Evolutionary conservation across 2,329 filamentous ascomycete species (phyloP).

Genomic region (Paecilomyces sp.): DNA sequence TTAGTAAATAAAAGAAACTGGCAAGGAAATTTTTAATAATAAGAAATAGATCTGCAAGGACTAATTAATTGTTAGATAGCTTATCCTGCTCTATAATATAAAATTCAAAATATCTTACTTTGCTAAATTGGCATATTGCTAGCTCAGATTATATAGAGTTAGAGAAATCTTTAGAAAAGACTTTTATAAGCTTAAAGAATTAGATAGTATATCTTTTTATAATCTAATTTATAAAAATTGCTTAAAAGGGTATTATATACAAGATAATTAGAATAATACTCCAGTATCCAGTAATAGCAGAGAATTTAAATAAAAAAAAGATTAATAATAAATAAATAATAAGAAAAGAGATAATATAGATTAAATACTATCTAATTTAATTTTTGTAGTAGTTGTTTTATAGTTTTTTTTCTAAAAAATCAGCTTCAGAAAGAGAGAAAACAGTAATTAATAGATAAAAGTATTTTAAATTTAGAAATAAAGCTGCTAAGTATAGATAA

Average conservation of each 20-base stretch:
- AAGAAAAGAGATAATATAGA: background rate
- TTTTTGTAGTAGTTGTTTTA: background rate
- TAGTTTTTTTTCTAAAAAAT: background rate
- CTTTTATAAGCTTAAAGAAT: background rate
- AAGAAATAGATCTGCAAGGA: background rate
- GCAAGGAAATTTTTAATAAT: background rate
- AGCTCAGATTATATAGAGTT: background rate
- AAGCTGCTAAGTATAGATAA: too few relatives aligned
- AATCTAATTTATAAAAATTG: background rate
- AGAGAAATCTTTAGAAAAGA: background rate
- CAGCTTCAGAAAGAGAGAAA: too few relatives aligned
- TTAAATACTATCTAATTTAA: background rate
- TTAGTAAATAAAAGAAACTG: background rate
- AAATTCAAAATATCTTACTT: background rate
- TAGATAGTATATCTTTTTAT: background rate
- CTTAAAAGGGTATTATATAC: background rate
- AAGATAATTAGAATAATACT: background rate
- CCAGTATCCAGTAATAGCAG: background rate
- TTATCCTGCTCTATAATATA: background rate
- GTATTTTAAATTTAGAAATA: too few relatives aligned
- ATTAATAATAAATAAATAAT: too few relatives aligned
- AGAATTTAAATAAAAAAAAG: background rate
- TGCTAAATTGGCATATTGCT: background rate
- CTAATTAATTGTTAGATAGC: background rate
- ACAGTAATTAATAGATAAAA: too few relatives aligned